Base-by-base conservation (phyloP, 2,329 filamentous ascomycete genomes). In the Trichoderma sp. region DNA sequence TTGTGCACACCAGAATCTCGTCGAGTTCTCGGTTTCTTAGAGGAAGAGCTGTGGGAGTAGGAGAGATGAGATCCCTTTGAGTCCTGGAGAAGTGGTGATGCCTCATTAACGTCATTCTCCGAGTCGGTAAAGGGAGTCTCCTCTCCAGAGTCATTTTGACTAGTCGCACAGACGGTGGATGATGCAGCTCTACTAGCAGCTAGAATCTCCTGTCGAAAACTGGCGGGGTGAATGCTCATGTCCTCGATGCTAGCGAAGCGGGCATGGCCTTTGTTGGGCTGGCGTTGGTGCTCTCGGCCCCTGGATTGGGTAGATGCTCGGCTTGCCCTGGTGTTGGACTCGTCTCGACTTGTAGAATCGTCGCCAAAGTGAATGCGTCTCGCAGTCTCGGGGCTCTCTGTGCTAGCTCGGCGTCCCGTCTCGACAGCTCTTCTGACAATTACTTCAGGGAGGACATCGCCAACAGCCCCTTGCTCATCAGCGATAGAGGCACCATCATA, bases 141-240 rank as follows among this genome's bases (percentile, higher is more conserved):
- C 7, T 86, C 86, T 18, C 88, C 87, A 12, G 81, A 82, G 36
- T 87, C 86, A 72, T 85, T 88, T 34, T 89, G 89, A 65, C 86
- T 83, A n/a, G 80, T 78, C 15, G 80, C 87, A 4, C 89, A 89
- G 4, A 86, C 84, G 51, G 88, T 89, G 60, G 73, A 72, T 3
- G 76, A 76, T 12, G 78, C 75, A 7, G 79, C 76, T 34, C 90
- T 84, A 65, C 89, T 88, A 73, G 90, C 91, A n/a, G 93, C 93
- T 47, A 98, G 97, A 76, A 99, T 97, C 71, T 95, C 94, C 80
- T 97, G 93, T 75, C 96, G 88, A 85, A 98, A 94, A 74, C 92
- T 95, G 28, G 94, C 92, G 3, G 96, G 96, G 79, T 98, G 93
- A 67, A 97, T 93, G 79, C 91, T 93, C 75, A 97, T 92, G 70